Conservation (phyloP, 1,284 basidiomycete species). For the Apiotrichum domesticum region DNA sequence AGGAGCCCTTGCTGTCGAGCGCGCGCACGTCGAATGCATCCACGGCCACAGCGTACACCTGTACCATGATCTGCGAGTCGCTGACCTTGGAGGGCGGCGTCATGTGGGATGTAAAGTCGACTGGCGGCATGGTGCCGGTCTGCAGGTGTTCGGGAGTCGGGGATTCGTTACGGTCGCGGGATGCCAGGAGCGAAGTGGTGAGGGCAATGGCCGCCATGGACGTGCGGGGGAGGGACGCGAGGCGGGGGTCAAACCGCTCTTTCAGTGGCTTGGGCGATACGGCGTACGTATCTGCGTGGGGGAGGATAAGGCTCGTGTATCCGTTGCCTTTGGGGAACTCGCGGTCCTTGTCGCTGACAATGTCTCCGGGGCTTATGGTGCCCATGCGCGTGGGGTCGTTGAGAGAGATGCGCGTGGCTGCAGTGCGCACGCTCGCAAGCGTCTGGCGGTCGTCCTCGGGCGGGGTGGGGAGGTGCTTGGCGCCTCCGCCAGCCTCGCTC, state of each 20-base stretch:
- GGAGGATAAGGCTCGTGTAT: slow-evolving; percentile 57
- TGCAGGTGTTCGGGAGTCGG: slow-evolving; percentile 50
- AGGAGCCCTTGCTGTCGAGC: slow-evolving; percentile 50
- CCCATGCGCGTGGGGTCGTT: neutral
- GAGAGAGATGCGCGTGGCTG: neutral
- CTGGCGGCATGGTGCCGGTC: slow-evolving; percentile 41
- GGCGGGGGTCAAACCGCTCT: slow-evolving; percentile 56
- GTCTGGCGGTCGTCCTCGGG: neutral
- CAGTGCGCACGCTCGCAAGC: neutral
- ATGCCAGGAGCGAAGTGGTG: slow-evolving; percentile 17
- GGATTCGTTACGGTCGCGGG: slow-evolving; percentile 11
- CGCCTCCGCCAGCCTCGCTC: neutral
- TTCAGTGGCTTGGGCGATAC: slow-evolving; percentile 31
- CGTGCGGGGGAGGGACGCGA: slow-evolving; percentile 67
- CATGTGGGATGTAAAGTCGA: slow-evolving; percentile 62
- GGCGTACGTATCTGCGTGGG: slow-evolving; percentile 52
- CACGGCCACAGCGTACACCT: slow-evolving; percentile 75
- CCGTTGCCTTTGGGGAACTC: slow-evolving; percentile 18
- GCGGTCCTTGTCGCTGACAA: slow-evolving; percentile 32
- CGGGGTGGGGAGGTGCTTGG: neutral
- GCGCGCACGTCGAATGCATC: slow-evolving; percentile 65
- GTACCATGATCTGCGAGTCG: slow-evolving; percentile 63
- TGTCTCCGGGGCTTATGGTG: neutral
- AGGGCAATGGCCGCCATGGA: slow-evolving; percentile 76
- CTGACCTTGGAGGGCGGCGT: slow-evolving; percentile 66